Conservation (phyloP, 305 asterid genomes). For the Nicotiana rustica region DNA sequence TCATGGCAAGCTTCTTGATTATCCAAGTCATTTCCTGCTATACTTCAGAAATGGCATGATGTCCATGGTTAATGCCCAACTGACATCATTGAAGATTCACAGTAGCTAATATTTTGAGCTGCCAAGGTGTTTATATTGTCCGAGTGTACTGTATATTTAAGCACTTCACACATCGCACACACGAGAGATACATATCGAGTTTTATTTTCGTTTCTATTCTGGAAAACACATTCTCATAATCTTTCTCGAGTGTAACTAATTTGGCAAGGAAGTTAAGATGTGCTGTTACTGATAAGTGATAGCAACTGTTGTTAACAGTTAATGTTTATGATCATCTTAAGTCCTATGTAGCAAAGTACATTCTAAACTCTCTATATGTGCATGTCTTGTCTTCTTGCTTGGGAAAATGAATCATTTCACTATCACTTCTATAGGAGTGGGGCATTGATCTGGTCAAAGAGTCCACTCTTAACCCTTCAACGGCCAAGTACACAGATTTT, state of each 20-base stretch:
- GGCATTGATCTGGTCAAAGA: conserved; percentile 66
- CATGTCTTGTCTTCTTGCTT: conserved; percentile 25
- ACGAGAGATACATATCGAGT: not conserved
- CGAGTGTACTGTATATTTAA: not conserved
- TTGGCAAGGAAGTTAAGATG: conserved; percentile 7
- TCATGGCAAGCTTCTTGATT: conserved; percentile 22
- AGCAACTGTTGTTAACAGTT: not conserved
- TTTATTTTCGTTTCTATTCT: conserved; percentile 12
- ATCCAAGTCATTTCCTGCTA: conserved; percentile 3
- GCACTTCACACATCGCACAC: not conserved
- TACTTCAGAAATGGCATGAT: not conserved
- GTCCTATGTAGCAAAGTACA: not conserved
- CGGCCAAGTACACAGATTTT: conserved; percentile 79
- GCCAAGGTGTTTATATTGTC: conserved; percentile 1
- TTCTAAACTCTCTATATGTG: not conserved
- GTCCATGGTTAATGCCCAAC: conserved; percentile 17
- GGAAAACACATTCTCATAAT: not conserved
- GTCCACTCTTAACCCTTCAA: conserved; percentile 63
- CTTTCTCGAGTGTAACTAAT: conserved; percentile 9
- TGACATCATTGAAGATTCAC: conserved; percentile 26
- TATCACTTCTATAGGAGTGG: conserved; percentile 68
- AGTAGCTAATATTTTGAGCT: conserved; percentile 11
- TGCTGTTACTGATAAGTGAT: not conserved
- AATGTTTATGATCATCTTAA: conserved; percentile 18
- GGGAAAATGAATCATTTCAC: conserved; percentile 19